phyloP scores from a whole-genome alignment of 176 grass and related monocot species.

The Otatea glauca region DNA sequence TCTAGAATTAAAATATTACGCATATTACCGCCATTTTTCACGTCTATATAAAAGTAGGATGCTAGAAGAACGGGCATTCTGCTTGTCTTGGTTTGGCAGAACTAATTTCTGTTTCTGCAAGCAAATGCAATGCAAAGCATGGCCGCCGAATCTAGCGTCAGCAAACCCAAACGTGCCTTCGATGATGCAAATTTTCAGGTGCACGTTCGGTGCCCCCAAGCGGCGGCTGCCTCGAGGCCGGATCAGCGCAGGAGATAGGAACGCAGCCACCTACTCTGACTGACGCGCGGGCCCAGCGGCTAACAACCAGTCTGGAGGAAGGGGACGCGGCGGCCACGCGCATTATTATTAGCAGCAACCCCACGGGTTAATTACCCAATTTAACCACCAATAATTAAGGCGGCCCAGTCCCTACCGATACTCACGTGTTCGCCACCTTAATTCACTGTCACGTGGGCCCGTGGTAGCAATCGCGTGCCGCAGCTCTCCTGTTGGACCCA shows the following conservation, averaged over 20 bases:
- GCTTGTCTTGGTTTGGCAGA: background rate
- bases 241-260: background rate
- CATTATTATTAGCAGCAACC: background rate
- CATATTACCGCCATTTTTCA: too few relatives aligned
- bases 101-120: background rate
- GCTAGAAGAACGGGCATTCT: too few relatives aligned
- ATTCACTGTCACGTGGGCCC: background rate
- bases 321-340: background rate
- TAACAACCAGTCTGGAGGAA: conserved; percentile 31
- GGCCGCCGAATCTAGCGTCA: background rate
- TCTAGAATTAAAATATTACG: too few relatives aligned
- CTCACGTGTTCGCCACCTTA: background rate
- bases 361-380: conserved; percentile 18
- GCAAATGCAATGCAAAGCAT: background rate
- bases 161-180: too few relatives aligned
- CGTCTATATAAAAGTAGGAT: too few relatives aligned
- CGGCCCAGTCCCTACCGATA: background rate
- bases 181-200: conserved; percentile 13
- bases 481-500: background rate
- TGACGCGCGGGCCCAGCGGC: background rate
- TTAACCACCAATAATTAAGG: conserved; percentile 24
- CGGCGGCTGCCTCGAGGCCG: background rate
- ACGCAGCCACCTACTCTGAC: background rate
- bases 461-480: accelerated
- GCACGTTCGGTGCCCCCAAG: conserved; percentile 37